A percentile compares a stretch with the other conserved stretches of the same genome.
Conservation (phyloP, 805 yeast species). For the Scheffersomyces stipitis region DNA sequence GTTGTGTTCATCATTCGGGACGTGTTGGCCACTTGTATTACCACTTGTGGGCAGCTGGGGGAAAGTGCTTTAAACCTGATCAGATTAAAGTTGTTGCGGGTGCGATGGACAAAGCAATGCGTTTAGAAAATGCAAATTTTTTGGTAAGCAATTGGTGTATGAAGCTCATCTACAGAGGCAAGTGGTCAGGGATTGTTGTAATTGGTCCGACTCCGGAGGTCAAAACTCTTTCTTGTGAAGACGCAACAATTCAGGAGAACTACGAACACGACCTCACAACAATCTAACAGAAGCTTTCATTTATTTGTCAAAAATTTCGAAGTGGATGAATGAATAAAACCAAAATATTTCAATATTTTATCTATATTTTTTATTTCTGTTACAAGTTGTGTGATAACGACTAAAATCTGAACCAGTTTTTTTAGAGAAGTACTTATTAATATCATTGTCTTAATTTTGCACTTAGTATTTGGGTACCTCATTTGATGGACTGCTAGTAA, state of each 20-base stretch:
- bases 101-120: background rate
- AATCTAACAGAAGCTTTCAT: no score
- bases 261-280: background rate
- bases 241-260: background rate
- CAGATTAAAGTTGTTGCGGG: background rate
- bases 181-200: background rate
- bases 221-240: background rate
- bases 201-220: background rate
- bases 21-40: background rate
- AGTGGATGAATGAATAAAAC: no score
- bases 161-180: background rate
- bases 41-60: background rate
- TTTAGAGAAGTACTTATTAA: no score
- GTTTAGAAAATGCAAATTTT: background rate
- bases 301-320: no score
- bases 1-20: background rate
- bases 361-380: no score
- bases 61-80: background rate
- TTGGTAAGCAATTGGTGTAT: background rate
- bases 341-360: no score
- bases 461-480: no score
- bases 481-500: no score
- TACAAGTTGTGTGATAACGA: no score
- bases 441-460: no score
- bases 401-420: no score